These are phyloP conservation scores for Sideroxylon spinosum DNA, from an alignment of 179 eudicot genomes.

Conservation along the genomic window DNA sequence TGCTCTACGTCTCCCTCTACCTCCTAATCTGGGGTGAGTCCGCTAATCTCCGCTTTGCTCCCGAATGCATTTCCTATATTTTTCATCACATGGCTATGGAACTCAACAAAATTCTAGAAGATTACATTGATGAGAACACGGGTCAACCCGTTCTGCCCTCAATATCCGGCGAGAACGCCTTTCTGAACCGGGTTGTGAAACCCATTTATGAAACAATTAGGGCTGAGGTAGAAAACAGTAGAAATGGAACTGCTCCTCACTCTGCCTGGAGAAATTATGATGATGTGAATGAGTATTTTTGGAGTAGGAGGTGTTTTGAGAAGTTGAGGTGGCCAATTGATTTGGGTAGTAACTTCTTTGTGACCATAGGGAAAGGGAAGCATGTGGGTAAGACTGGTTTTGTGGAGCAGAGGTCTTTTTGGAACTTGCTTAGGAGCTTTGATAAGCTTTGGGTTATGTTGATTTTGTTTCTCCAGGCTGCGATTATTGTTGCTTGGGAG, in stretches of 20 bases:
- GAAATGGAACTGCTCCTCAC: constrained; percentile 69
- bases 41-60: constrained; percentile 61
- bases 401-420: constrained; percentile 88
- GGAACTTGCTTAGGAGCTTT: constrained; percentile 76
- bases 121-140: constrained; percentile 68
- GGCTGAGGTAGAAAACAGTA: constrained; percentile 54
- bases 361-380: constrained; percentile 45
- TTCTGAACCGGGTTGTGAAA: constrained; percentile 42
- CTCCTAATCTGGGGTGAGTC: constrained; percentile 76
- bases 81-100: constrained; percentile 77
- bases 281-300: constrained; percentile 78
- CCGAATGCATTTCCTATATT: constrained; percentile 63
- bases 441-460: constrained; percentile 87
- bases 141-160: constrained; percentile 56
- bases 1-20: constrained; percentile 50
- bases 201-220: constrained; percentile 63
- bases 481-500: constrained; percentile 77
- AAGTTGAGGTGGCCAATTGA: constrained; percentile 74
- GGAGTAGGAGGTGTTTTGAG: constrained; percentile 80
- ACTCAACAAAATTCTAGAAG: constrained; percentile 67
- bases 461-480: constrained; percentile 72
- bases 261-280: constrained; percentile 79
- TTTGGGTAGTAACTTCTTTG: constrained; percentile 54
- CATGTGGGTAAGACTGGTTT: constrained; percentile 92
- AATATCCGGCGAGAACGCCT: constrained; percentile 55